phyloP scores from a whole-genome alignment of 2,329 filamentous ascomycete species.

The Cercospora sojina region DNA sequence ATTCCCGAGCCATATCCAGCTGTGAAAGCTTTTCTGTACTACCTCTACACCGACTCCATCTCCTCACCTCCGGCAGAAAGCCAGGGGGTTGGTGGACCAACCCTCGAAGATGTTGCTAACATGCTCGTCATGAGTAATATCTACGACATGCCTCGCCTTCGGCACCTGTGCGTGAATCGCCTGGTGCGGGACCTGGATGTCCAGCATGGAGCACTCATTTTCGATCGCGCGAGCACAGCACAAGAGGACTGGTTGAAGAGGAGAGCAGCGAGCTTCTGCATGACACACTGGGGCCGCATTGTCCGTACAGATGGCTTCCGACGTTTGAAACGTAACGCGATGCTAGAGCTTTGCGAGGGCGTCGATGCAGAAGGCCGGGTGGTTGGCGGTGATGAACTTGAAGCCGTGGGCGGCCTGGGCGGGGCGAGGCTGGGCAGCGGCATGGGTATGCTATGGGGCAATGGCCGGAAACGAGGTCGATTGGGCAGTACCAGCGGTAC shows the following conservation, averaged over 20 bases:
- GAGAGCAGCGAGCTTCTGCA: slow-evolving; percentile 81
- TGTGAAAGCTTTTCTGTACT: slow-evolving; percentile 91
- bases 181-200: slow-evolving; percentile 89
- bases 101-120: slow-evolving; percentile 81
- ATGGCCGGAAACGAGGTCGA: slow-evolving; percentile 47
- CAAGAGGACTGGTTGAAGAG: slow-evolving; percentile 92
- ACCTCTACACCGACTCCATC: slow-evolving; percentile 95
- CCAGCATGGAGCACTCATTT: slow-evolving; percentile 90
- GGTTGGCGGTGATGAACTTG: slow-evolving; percentile 80
- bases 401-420: slow-evolving; percentile 56
- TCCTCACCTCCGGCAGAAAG: slow-evolving; percentile 35
- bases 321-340: slow-evolving; percentile 70
- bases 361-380: slow-evolving; percentile 91
- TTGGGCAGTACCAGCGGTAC: slow-evolving; percentile 45
- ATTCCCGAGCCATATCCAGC: slow-evolving; percentile 95
- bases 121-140: slow-evolving; percentile 97
- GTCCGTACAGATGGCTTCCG: slow-evolving; percentile 87
- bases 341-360: slow-evolving; percentile 91
- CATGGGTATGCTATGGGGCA: slow-evolving; percentile 35
- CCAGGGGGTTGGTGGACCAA: slow-evolving; percentile 46
- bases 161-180: slow-evolving; percentile 85
- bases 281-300: slow-evolving; percentile 91
- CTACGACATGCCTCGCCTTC: slow-evolving; percentile 92
- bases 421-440: slow-evolving; percentile 49
- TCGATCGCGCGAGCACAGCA: slow-evolving; percentile 88